A percentile compares a stretch with the other conserved stretches of the same genome.
These are phyloP conservation scores for Ailanthus altissimus DNA, from an alignment of 345 rosid species.

Conservation along the genomic window DNA sequence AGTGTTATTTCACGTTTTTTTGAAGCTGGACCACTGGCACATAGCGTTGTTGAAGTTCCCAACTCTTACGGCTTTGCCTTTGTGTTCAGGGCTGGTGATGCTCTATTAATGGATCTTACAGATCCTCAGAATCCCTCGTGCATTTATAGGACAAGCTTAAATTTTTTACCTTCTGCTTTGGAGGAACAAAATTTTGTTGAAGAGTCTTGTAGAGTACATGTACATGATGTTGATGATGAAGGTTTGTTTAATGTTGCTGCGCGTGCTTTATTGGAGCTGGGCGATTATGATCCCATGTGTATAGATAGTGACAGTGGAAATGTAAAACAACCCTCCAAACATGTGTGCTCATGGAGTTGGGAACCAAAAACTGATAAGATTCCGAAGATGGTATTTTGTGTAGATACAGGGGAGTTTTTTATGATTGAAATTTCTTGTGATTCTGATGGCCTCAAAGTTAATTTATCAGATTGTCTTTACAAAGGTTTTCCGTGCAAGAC, in stretches of 20 bases:
- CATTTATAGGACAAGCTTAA: constrained; percentile 69
- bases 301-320: constrained; percentile 64
- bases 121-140: constrained; percentile 73
- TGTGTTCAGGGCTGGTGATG: constrained; percentile 91
- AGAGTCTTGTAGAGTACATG: constrained; percentile 68
- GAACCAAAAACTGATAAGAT: constrained; percentile 62
- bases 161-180: constrained; percentile 55
- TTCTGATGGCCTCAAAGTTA: constrained; percentile 51
- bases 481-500: constrained; percentile 79
- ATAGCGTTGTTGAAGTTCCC: constrained; percentile 82
- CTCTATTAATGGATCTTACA: constrained; percentile 91
- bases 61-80: constrained; percentile 81
- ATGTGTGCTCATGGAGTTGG: constrained; percentile 94
- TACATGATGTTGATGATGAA: constrained; percentile 90
- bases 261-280: constrained; percentile 84
- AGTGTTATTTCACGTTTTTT: constrained; percentile 50
- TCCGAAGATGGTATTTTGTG: constrained; percentile 76
- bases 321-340: constrained; percentile 53
- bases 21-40: constrained; percentile 86
- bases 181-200: constrained; percentile 77
- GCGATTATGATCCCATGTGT: constrained; percentile 98
- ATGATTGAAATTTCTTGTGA: constrained; percentile 66
- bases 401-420: constrained; percentile 87
- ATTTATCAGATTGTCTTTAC: constrained; percentile 77
- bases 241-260: constrained; percentile 95